Conservation (phyloP, 331 rosid species). For the Acacia pycnantha region DNA sequence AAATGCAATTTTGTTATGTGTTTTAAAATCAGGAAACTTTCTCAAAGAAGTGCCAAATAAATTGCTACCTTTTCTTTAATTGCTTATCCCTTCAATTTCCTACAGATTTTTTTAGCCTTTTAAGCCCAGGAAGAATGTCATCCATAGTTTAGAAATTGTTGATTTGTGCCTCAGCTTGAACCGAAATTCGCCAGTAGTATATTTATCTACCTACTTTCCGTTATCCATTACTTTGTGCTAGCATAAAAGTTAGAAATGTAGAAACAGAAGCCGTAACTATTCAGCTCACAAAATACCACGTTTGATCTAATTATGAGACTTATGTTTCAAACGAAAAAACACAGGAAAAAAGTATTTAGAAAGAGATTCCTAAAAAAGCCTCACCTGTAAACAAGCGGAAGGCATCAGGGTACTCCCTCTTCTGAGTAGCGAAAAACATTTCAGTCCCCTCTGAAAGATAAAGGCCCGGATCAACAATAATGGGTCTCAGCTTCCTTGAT, state of each 20-base stretch:
- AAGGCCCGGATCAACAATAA: slow-evolving; percentile 93
- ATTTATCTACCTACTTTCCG: background rate
- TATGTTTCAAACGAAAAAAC: background rate
- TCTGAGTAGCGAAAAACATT: slow-evolving; percentile 91
- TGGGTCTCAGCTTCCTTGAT: slow-evolving; percentile 68
- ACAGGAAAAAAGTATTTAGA: background rate
- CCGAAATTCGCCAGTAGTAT: background rate
- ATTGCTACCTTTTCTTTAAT: background rate
- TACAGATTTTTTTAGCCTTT: background rate
- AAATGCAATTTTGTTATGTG: background rate
- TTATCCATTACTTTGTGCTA: background rate
- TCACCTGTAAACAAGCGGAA: slow-evolving; percentile 79
- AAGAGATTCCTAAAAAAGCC: background rate
- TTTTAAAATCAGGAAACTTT: background rate
- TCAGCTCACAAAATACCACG: background rate
- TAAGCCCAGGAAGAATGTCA: background rate
- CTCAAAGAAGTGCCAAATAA: background rate
- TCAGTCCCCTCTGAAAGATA: slow-evolving; percentile 82
- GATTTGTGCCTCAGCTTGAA: slow-evolving; percentile 3
- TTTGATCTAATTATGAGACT: background rate
- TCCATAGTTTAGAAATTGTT: background rate
- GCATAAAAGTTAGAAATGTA: background rate
- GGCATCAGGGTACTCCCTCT: slow-evolving; percentile 84
- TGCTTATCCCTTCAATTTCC: background rate
- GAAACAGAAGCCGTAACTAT: background rate